phyloP scores from a whole-genome alignment of 1,139 yeast genomes.

The Pichia sp. region DNA sequence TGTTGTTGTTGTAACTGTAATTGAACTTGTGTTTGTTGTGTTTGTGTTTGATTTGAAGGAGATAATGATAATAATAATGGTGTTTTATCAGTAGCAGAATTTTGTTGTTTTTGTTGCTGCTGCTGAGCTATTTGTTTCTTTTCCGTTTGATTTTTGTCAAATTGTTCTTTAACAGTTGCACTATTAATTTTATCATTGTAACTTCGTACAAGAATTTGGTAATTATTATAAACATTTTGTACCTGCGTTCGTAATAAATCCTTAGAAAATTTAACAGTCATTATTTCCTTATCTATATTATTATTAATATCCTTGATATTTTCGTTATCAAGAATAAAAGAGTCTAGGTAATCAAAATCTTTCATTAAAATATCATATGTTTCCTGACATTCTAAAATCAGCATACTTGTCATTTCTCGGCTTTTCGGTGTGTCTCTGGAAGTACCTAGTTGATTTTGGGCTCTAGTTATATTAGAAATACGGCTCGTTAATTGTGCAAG shows the following conservation, averaged over 20 bases:
- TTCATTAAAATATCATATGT: slow-evolving; percentile 15
- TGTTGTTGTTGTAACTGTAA: slow-evolving; percentile 17
- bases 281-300: neutral
- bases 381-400: slow-evolving; percentile 20
- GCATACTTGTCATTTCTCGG: slow-evolving; percentile 36
- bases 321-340: too few relatives aligned
- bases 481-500: slow-evolving; percentile 37
- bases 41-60: neutral
- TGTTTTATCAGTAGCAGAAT: slow-evolving; percentile 1
- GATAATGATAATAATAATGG: too few relatives aligned
- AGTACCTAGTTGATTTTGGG: slow-evolving; percentile 48
- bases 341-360: slow-evolving; percentile 14
- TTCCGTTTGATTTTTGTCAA: slow-evolving; percentile 20
- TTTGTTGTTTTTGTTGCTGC: neutral
- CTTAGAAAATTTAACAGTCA: slow-evolving; percentile 31
- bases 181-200: slow-evolving; percentile 34
- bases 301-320: neutral
- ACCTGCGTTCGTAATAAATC: slow-evolving; percentile 40
- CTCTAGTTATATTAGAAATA: slow-evolving; percentile 42
- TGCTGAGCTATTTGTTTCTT: neutral
- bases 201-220: slow-evolving; percentile 33
- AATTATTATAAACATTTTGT: slow-evolving; percentile 34
- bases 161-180: slow-evolving; percentile 29
- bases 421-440: slow-evolving; percentile 42
- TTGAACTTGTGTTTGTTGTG: slow-evolving; percentile 1